Evolutionary conservation across 352 stramenopile genomes (phyloP), one percentile per base, ranked within the genome.

Genomic region (Phytophthora pluvialis): DNA sequence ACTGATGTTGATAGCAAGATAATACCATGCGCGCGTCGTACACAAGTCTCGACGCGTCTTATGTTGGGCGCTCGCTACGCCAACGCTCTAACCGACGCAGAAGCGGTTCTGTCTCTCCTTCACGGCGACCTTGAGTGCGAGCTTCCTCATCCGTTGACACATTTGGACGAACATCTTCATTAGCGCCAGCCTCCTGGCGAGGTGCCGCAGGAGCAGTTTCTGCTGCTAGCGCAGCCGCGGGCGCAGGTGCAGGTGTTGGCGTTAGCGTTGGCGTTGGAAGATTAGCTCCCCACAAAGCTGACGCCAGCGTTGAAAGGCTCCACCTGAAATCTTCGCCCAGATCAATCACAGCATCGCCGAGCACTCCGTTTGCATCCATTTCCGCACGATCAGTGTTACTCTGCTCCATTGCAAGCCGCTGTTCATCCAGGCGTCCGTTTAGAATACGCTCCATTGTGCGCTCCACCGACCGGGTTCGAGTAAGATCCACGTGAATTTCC

Each of bases 361-460:
- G 48, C 33, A 75, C 62, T 13, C 67, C 64, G 25, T 54, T 53
- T 45, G 35, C 67, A 52, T 51, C 63, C 38, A 72, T 73, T 9
- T 64, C 44, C 12, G 7, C 52, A 25, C 38, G 55, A 35, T 78
- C 67, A 10, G 33, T 45, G 45, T 67, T 48, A 18, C 58, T 61
- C 12, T 59, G 50, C 36, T 64, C 72, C 53, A 69, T 63, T 11
- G 67, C 60, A 42, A 73, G 42, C 3, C 76, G 64, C 21, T 82
- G 71, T 5, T 81, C 60, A 1, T 85, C 73, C 32, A 89, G 60
- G 8, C 67, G 76, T 12, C 81, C 84, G 35, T 66, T 84, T 10
- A 93, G 32, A 61, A 93, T 89, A 15, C 81, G 79, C 58, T 93
- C 82, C 65, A 91, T 91, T 7, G 84, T 93, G 35, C 78, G 72